A percentile compares a stretch with the other conserved stretches of the same genome.
phyloP scores from a whole-genome alignment of 2,329 filamentous ascomycete species.

The Tolypocladium sp. region DNA sequence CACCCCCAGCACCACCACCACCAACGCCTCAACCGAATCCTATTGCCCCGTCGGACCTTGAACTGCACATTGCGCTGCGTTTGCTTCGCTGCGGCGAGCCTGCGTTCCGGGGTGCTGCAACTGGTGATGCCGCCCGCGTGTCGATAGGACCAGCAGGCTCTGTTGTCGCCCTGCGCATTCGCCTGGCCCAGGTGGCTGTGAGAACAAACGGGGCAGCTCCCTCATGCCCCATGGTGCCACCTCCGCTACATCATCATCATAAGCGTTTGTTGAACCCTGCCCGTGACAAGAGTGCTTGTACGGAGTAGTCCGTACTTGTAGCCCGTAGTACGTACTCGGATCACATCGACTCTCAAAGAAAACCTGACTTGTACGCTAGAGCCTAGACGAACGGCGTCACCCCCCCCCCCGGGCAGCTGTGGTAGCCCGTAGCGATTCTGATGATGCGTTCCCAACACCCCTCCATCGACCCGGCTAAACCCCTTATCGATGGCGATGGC shows the following conservation, averaged over 20 bases:
- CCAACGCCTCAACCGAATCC: not conserved
- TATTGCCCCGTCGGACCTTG: not conserved
- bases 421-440: not conserved
- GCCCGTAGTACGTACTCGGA: not conserved
- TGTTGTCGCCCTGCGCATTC: not conserved
- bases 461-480: not conserved
- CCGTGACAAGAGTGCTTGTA: not conserved
- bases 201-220: not conserved
- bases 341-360: not conserved
- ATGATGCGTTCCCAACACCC: not conserved
- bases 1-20: not conserved
- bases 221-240: not conserved
- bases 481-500: not conserved
- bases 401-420: not conserved
- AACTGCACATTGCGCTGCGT: not conserved
- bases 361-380: not conserved
- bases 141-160: not conserved
- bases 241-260: not conserved
- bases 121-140: not conserved
- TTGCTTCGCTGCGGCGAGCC: not conserved
- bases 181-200: not conserved
- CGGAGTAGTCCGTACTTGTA: not conserved
- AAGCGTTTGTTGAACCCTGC: not conserved
- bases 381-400: not conserved
- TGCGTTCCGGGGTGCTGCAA: not conserved